phyloP scores from a whole-genome alignment of 768 basidiomycete species.

The Royoungia palumana region DNA sequence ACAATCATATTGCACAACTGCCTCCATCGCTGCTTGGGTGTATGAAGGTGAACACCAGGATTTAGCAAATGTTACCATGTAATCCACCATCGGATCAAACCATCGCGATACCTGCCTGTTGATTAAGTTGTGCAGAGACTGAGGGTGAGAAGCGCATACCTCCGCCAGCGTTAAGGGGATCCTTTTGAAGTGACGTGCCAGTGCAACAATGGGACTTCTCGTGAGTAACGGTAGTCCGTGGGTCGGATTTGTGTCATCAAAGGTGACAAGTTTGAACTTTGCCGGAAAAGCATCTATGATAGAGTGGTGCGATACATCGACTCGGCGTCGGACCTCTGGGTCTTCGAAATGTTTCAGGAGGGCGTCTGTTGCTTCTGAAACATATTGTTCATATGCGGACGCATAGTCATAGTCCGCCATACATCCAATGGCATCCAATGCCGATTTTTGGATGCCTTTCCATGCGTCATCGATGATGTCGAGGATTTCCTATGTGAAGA shows the following conservation, averaged over 20 bases:
- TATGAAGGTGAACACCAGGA: background rate
- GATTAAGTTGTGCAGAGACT: too few relatives aligned
- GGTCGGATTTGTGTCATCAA: background rate
- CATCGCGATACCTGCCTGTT: background rate
- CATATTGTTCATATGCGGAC: too few relatives aligned
- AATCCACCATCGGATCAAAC: background rate
- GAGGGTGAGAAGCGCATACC: background rate
- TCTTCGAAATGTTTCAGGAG: background rate
- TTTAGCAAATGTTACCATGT: background rate
- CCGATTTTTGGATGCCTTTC: too few relatives aligned
- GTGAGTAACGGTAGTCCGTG: background rate
- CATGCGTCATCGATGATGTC: too few relatives aligned
- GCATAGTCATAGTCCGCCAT: too few relatives aligned
- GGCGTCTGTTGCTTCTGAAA: too few relatives aligned
- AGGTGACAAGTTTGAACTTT: background rate
- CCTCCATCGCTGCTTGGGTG: too few relatives aligned
- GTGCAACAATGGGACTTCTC: background rate
- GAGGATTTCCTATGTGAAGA: too few relatives aligned
- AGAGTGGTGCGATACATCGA: background rate
- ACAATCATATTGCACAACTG: too few relatives aligned
- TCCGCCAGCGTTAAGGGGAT: background rate
- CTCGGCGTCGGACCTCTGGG: too few relatives aligned
- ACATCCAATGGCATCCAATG: too few relatives aligned
- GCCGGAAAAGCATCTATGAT: background rate
- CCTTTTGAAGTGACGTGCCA: too few relatives aligned